A percentile compares a stretch with the other conserved stretches of the same genome.
phyloP scores from a whole-genome alignment of 1,139 yeast genomes.

The Geotrichum reessii region DNA sequence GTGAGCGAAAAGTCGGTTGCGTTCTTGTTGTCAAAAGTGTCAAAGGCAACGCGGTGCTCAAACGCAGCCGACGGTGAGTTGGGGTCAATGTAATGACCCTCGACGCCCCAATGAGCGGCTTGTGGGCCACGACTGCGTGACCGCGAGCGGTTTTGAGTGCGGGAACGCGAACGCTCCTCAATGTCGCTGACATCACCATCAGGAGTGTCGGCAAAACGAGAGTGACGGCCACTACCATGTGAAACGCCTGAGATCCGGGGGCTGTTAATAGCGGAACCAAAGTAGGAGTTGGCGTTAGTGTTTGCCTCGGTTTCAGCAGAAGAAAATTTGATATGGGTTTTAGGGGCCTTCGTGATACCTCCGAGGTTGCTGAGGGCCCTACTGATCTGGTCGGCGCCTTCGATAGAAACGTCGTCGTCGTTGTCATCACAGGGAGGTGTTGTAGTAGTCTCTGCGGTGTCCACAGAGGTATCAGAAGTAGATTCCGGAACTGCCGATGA shows the following conservation, averaged over 20 bases:
- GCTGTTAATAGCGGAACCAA: constrained; percentile 3
- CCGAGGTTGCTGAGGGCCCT: neutral
- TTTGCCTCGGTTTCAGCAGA: constrained; percentile 17
- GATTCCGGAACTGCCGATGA: neutral
- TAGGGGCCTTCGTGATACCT: neutral
- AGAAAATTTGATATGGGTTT: constrained; percentile 10
- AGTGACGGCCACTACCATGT: neutral
- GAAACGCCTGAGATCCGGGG: constrained; percentile 2
- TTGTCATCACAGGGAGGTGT: neutral
- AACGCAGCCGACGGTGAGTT: constrained; percentile 21
- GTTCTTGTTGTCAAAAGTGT: constrained; percentile 45
- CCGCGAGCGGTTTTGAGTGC: neutral
- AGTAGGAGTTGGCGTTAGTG: constrained; percentile 17
- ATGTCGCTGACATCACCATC: constrained; percentile 12
- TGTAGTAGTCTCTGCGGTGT: neutral
- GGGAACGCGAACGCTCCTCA: constrained; percentile 7
- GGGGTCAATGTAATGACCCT: constrained; percentile 13
- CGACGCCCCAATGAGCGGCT: neutral
- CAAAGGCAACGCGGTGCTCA: constrained; percentile 46
- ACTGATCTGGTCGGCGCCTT: neutral
- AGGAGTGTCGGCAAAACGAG: neutral
- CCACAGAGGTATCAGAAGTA: too few relatives aligned
- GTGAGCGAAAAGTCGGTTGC: constrained; percentile 44
- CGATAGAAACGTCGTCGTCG: neutral
- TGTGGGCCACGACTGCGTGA: constrained; percentile 11